Base-by-base conservation (phyloP, 1,284 basidiomycete species). In the Boletellus dicymbophilus region DNA sequence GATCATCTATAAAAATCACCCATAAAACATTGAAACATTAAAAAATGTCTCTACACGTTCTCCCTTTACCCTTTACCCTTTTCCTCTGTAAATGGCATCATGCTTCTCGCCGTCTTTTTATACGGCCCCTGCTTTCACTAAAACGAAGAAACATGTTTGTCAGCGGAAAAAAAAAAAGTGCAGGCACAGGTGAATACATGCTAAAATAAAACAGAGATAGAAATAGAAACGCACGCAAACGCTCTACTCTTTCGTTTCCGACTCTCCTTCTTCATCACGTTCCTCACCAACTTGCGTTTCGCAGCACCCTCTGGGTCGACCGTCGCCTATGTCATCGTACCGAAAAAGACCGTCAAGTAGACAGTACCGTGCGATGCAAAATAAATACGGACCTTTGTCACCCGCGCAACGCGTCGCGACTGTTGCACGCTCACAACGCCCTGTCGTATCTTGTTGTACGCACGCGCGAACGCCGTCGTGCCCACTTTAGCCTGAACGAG, bases 401-500 rank as follows among this genome's bases (percentile, higher is more conserved):
- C 80, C 18, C 84, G 75, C 0, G 81, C 80, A 1, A 83, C 81
- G 63, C 86, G 87, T 26, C 96, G 75, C 46, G 90, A 88, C 49
- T 86, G 79, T 46, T 90, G 80, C 30, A 92, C 80, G 30, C 78
- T 80, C 26, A 86, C 70, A 1, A 84, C 82, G 27, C 79, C 75
- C 62, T 93, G 86, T 34, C 93, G 81, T 47, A 98, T 88, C 48
- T 79, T 77, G 57, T 85, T 90, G 73, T 97, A 98, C 1, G 80
- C 80, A 18, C 68, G 69, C 4, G 93, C 83, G 70, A 97, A 99
- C 49, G 78, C 80, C 1, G 87, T 88, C 13, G 86, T 83, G 23
- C 95, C 95, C 31, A 97, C 87, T 74, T 93, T 93, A 39, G 72
- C 68, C 63, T 95, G 95, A 1, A 99, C 73, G 16, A 98, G 80